Conservation (phyloP, 345 rosid species). For the Brassica carinata region DNA sequence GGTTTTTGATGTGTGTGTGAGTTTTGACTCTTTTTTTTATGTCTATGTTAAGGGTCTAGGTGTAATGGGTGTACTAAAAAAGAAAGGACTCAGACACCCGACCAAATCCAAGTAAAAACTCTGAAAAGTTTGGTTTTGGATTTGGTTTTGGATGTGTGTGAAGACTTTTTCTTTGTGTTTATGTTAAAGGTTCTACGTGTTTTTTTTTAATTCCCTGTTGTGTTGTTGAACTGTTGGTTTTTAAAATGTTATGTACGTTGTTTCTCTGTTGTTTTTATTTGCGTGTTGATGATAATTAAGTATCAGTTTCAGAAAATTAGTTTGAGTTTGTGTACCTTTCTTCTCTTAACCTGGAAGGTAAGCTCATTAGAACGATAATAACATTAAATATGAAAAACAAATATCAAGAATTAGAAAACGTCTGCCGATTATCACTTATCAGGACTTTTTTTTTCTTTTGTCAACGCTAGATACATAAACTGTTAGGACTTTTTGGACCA, state of each 20-base stretch:
- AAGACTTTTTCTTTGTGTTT: slow-evolving; percentile 16
- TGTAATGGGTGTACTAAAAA: slow-evolving; percentile 2
- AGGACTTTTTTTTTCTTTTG: background rate
- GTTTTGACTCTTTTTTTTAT: slow-evolving; percentile 21
- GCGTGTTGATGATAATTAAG: background rate
- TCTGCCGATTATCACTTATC: background rate
- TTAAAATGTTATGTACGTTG: background rate
- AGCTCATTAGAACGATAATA: background rate
- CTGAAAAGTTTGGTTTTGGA: slow-evolving; percentile 22
- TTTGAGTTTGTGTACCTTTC: background rate
- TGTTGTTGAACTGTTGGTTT: background rate
- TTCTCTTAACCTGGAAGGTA: too few species aligned
- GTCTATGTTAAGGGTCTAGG: background rate
- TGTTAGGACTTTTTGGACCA: background rate
- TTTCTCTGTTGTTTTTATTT: background rate
- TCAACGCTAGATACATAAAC: background rate
- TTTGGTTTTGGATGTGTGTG: slow-evolving; percentile 42
- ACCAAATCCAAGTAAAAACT: slow-evolving; percentile 36
- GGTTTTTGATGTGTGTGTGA: slow-evolving; percentile 41
- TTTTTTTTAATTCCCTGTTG: background rate
- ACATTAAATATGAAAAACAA: background rate
- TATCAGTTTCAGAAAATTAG: background rate
- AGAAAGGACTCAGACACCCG: slow-evolving; percentile 37
- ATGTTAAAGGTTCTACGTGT: background rate
- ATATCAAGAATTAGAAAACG: background rate